Percentiles rank a stretch among this genome's conserved stretches.
Conservation (phyloP, 345 rosid species). For the Citrus reticulata region DNA sequence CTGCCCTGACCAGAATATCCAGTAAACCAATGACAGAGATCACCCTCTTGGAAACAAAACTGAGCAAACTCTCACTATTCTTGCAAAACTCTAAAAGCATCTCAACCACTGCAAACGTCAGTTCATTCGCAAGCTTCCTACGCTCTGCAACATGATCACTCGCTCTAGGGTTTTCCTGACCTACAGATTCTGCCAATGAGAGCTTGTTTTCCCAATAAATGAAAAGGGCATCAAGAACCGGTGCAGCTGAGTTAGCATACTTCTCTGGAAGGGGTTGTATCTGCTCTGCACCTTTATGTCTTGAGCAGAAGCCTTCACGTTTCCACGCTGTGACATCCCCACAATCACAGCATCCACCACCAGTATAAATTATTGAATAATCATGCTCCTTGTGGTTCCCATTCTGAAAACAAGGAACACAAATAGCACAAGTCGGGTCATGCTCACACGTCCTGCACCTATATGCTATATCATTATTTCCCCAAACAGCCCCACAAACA, state of each 20-base stretch:
- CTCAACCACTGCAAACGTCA: conserved; percentile 63
- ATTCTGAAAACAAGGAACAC: conserved; percentile 83
- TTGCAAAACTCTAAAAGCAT: conserved; percentile 79
- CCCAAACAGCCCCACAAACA: conserved; percentile 98
- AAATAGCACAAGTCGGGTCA: conserved; percentile 95
- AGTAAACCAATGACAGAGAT: conserved; percentile 53
- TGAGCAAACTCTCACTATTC: conserved; percentile 84
- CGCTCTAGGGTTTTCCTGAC: conserved; percentile 30
- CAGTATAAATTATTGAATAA: conserved; percentile 72
- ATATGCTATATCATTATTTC: conserved; percentile 82
- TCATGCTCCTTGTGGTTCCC: conserved; percentile 81
- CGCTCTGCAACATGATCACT: conserved; percentile 24
- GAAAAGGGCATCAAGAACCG: conserved; percentile 70
- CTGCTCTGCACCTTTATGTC: conserved; percentile 89
- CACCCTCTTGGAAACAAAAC: conserved; percentile 71
- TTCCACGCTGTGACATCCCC: conserved; percentile 98
- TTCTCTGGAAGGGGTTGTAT: conserved; percentile 76
- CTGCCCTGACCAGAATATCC: conserved; percentile 70
- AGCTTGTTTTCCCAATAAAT: conserved; percentile 65
- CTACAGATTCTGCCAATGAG: conserved; percentile 34
- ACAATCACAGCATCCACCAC: conserved; percentile 97
- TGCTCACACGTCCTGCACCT: conserved; percentile 79
- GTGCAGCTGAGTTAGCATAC: conserved; percentile 59
- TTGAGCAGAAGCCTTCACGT: conserved; percentile 87
- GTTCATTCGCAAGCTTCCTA: conserved; percentile 54